These are phyloP conservation scores for Citrullus mucosospermus DNA, from an alignment of 306 rosid genomes.

Conservation along the genomic window DNA sequence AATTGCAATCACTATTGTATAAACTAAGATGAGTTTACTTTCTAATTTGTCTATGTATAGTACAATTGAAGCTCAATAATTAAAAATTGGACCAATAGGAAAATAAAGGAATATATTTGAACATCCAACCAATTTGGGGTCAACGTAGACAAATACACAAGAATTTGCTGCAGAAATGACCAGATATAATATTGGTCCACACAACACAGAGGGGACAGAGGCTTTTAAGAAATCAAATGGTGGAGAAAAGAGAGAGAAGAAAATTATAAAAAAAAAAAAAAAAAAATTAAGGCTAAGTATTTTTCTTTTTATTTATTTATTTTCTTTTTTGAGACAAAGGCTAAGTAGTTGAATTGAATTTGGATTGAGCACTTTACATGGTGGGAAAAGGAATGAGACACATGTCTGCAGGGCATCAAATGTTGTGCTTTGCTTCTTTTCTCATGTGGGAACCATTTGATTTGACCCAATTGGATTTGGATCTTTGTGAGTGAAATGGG, in stretches of 20 bases:
- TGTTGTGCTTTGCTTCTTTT: not conserved
- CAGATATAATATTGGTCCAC: not conserved
- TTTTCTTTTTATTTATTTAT: too few relatives aligned
- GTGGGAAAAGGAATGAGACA: slow-evolving; percentile 2
- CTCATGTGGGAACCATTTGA: not conserved
- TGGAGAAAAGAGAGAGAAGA: not conserved
- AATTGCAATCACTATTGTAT: too few relatives aligned
- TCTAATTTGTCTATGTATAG: not conserved
- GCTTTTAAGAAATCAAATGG: not conserved
- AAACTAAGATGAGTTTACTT: not conserved
- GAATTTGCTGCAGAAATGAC: not conserved
- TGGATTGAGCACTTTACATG: slow-evolving; percentile 1
- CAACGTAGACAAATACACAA: not conserved
- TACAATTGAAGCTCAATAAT: not conserved
- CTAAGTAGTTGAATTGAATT: not conserved
- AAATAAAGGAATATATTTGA: not conserved
- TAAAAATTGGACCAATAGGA: not conserved
- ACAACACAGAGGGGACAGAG: not conserved
- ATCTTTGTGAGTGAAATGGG: not conserved
- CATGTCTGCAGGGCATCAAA: slow-evolving; percentile 1
- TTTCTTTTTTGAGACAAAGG: too few relatives aligned
- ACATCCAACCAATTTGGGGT: not conserved
- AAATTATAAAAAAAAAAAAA: too few relatives aligned
- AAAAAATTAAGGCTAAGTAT: too few relatives aligned
- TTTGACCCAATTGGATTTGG: not conserved